Conservation (phyloP, 1,139 yeast genomes). For the Pichia sp. region DNA sequence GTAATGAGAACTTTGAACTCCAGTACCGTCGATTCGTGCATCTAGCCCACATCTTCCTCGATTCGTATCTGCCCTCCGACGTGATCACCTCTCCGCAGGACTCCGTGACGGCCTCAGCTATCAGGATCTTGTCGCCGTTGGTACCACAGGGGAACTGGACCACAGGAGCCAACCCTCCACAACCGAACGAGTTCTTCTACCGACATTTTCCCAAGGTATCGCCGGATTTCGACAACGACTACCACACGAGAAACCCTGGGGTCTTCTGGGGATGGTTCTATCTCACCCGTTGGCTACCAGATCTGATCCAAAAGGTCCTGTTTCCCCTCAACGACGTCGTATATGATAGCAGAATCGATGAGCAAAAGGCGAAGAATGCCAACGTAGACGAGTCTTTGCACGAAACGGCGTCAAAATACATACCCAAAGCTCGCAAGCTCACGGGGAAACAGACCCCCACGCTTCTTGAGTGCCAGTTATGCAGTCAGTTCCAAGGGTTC, state of each 20-base stretch:
- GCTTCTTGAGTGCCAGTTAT: constrained; percentile 32
- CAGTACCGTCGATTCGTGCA: constrained; percentile 14
- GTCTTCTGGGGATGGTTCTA: constrained; percentile 33
- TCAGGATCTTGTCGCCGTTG: constrained; percentile 32
- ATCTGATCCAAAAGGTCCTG: constrained; percentile 29
- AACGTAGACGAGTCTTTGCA: background rate
- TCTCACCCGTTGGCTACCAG: constrained; percentile 39
- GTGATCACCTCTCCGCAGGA: constrained; percentile 12
- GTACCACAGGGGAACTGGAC: constrained; percentile 30
- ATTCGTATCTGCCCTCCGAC: constrained; percentile 6
- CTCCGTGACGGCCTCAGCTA: constrained; percentile 18
- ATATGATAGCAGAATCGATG: constrained; percentile 1
- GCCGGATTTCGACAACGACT: constrained; percentile 37
- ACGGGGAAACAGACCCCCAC: constrained; percentile 38
- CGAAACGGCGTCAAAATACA: background rate
- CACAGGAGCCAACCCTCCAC: constrained; percentile 31
- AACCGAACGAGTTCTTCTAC: constrained; percentile 31
- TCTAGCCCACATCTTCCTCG: constrained; percentile 7
- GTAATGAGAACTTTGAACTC: background rate
- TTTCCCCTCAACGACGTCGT: constrained; percentile 32
- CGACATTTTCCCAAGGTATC: constrained; percentile 38
- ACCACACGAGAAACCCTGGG: constrained; percentile 32
- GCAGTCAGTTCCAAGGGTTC: constrained; percentile 31
- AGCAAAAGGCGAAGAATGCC: background rate
- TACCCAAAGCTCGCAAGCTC: constrained; percentile 25